Evolutionary conservation across 2,329 filamentous ascomycete species (phyloP).

Genomic region (Paecilomyces formosus): DNA sequence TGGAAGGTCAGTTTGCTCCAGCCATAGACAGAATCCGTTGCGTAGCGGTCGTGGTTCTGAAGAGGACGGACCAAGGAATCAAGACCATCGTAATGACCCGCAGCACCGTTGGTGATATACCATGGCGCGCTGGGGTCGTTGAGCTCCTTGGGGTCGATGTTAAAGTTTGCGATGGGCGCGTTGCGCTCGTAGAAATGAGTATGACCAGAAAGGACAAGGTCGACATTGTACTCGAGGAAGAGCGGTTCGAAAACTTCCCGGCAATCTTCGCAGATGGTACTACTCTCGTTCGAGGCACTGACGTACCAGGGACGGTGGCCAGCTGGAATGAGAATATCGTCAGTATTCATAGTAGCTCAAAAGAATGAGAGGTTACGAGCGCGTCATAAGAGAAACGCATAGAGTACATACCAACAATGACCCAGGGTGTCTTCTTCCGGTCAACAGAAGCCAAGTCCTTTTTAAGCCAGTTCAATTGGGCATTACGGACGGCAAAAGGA

Average conservation of each 20-base stretch:
- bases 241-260: slow-evolving; percentile 43
- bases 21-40: slow-evolving; percentile 26
- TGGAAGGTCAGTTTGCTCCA: slow-evolving; percentile 34
- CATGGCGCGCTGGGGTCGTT: slow-evolving; percentile 17
- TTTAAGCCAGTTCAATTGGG: slow-evolving; percentile 5
- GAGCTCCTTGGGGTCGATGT: slow-evolving; percentile 8
- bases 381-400: no score
- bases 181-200: slow-evolving; percentile 49
- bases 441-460: slow-evolving; percentile 14
- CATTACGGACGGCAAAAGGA: slow-evolving; percentile 5
- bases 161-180: slow-evolving; percentile 20
- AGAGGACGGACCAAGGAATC: slow-evolving; percentile 13
- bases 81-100: slow-evolving; percentile 23
- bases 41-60: slow-evolving; percentile 19
- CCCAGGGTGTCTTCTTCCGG: slow-evolving; percentile 19
- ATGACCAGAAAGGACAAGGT: slow-evolving; percentile 48
- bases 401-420: slow-evolving; percentile 9
- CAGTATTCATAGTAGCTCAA: neutral
- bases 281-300: slow-evolving; percentile 2
- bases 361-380: neutral
- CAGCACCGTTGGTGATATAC: slow-evolving; percentile 21
- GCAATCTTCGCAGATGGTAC: slow-evolving; percentile 33
- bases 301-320: slow-evolving; percentile 17
- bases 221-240: slow-evolving; percentile 46
- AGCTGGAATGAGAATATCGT: slow-evolving; percentile 2